These are phyloP conservation scores for Jaltomata sinuosa DNA, from an alignment of 257 asterid genomes.

Conservation along the genomic window DNA sequence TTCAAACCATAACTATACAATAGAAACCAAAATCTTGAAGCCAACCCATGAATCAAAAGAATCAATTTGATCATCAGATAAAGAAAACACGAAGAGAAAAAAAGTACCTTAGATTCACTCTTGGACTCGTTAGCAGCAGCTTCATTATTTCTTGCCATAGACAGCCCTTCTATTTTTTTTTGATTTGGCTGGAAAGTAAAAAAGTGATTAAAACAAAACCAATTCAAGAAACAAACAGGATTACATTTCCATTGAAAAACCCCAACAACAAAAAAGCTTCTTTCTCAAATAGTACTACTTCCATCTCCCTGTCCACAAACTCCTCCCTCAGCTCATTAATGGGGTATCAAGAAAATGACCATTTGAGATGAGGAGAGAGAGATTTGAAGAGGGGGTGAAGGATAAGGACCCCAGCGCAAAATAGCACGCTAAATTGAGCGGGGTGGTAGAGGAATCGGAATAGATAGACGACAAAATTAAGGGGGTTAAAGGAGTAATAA, in stretches of 20 bases:
- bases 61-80: neutral
- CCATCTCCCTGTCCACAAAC: neutral
- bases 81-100: neutral
- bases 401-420: neutral
- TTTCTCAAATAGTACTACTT: neutral
- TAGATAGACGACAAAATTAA: constrained; percentile 12
- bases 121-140: constrained; percentile 7
- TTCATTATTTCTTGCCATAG: constrained; percentile 11
- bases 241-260: neutral
- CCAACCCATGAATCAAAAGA: neutral
- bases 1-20: neutral
- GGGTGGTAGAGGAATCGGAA: constrained; percentile 1
- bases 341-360: neutral
- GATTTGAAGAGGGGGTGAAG: neutral
- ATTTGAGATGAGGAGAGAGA: too few species aligned
- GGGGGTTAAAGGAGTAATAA: constrained; percentile 3
- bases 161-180: neutral
- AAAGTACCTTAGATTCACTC: constrained; percentile 9
- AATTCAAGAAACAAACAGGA: neutral
- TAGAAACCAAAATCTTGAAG: neutral
- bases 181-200: neutral
- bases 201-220: neutral
- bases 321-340: neutral
- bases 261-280: neutral
- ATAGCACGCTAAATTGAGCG: neutral